A percentile compares a stretch with the other conserved stretches of the same genome.
Evolutionary conservation across 2,329 filamentous ascomycete species (phyloP).

Genomic region (Botrytis pseudocinerea): DNA sequence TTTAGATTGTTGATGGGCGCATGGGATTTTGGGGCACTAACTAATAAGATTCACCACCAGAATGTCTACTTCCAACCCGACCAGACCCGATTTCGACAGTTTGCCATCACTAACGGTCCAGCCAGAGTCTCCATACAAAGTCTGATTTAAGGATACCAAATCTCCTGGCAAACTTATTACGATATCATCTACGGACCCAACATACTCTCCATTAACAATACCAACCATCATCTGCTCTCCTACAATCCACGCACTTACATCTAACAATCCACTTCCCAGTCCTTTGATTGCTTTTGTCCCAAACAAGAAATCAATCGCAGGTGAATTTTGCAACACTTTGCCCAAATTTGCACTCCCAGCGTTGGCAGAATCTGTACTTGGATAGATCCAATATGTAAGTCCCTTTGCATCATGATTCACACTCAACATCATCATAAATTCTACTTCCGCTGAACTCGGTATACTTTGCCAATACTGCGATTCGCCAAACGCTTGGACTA

Average conservation of each 20-base stretch:
- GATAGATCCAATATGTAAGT: slow-evolving; percentile 50
- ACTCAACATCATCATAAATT: slow-evolving; percentile 49
- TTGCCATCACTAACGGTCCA: slow-evolving; percentile 31
- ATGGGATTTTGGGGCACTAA: neutral
- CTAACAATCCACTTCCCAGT: slow-evolving; percentile 30
- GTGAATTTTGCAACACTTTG: slow-evolving; percentile 42
- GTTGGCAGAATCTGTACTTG: slow-evolving; percentile 39
- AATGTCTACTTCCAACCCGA: slow-evolving; percentile 33
- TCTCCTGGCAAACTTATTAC: slow-evolving; percentile 31
- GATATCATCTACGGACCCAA: slow-evolving; percentile 18
- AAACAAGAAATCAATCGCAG: slow-evolving; percentile 44
- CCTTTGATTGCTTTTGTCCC: slow-evolving; percentile 31
- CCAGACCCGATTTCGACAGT: slow-evolving; percentile 32
- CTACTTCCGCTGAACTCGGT: slow-evolving; percentile 48
- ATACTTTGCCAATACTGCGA: slow-evolving; percentile 47
- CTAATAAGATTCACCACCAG: slow-evolving; percentile 30
- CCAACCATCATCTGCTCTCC: slow-evolving; percentile 43
- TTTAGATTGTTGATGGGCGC: too few relatives aligned
- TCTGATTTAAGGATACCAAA: slow-evolving; percentile 22
- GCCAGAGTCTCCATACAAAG: slow-evolving; percentile 31
- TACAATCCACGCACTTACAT: slow-evolving; percentile 47
- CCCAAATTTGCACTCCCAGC: slow-evolving; percentile 44
- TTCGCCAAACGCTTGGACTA: slow-evolving; percentile 52
- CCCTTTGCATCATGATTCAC: slow-evolving; percentile 53
- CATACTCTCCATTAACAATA: slow-evolving; percentile 44